phyloP scores from a whole-genome alignment of 1,284 basidiomycete species.

The Cutaneotrichosporon dermatis region DNA sequence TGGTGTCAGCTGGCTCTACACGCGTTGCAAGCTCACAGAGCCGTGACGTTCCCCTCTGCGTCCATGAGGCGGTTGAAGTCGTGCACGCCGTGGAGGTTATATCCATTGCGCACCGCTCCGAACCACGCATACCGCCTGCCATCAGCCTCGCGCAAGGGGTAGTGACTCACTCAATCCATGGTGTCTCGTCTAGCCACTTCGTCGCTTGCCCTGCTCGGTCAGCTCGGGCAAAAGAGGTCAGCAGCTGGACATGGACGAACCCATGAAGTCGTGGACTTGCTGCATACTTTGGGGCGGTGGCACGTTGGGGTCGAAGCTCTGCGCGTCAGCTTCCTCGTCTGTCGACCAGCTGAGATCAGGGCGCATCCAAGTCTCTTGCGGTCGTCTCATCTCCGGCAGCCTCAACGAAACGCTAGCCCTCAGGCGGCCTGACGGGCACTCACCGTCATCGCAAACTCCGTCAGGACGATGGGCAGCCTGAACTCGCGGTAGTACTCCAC shows the following conservation, averaged over 20 bases:
- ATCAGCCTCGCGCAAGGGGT: background rate
- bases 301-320: conserved; percentile 39
- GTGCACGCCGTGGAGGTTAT: conserved; percentile 31
- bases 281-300: conserved; percentile 33
- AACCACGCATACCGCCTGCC: conserved; percentile 18
- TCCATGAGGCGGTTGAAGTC: conserved; percentile 37
- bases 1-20: conserved; percentile 4
- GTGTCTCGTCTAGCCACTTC: conserved; percentile 31
- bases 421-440: conserved; percentile 1
- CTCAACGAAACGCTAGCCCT: too few relatives aligned
- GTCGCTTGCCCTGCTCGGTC: conserved; percentile 16
- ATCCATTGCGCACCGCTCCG: conserved; percentile 15
- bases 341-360: too few relatives aligned
- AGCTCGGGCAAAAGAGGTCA: too few relatives aligned
- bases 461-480: conserved; percentile 38
- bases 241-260: background rate
- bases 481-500: conserved; percentile 26
- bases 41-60: conserved; percentile 25
- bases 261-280: conserved; percentile 46
- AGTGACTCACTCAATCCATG: conserved; percentile 22
- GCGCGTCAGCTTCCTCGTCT: background rate
- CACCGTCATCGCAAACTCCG: conserved; percentile 44
- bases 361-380: too few relatives aligned
- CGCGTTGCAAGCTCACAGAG: conserved; percentile 21
- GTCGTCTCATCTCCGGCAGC: too few relatives aligned